phyloP scores from a whole-genome alignment of 148 eudicot species.

The Polygonum maritimum region DNA sequence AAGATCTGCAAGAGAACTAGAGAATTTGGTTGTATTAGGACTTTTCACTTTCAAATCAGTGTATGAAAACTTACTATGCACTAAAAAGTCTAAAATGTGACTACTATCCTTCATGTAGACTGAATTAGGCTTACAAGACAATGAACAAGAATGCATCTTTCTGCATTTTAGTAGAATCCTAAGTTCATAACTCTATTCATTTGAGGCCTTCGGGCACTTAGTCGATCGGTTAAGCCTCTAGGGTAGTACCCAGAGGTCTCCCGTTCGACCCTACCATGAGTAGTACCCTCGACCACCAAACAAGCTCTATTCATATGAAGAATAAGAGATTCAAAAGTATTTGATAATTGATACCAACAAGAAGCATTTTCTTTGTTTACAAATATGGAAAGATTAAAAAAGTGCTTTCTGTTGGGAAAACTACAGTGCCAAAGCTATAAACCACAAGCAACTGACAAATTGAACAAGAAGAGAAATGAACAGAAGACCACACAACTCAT shows the following conservation, averaged over 20 bases:
- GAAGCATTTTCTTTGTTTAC: not conserved
- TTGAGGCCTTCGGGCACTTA: no score
- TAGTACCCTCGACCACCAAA: no score
- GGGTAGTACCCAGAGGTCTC: no score
- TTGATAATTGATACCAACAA: not conserved
- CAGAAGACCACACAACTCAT: not conserved
- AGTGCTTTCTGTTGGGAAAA: not conserved
- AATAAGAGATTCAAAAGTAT: not conserved
- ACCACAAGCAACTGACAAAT: not conserved
- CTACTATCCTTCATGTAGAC: not conserved
- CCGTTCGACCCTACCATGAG: no score
- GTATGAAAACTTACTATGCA: not conserved
- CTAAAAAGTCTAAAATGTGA: not conserved
- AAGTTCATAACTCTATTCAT: not conserved
- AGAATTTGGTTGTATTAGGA: conserved; percentile 11
- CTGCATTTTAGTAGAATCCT: not conserved
- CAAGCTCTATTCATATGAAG: not conserved
- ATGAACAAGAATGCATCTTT: no score
- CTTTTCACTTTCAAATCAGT: not conserved
- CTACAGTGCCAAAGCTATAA: not conserved
- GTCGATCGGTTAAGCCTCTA: no score
- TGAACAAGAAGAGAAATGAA: not conserved
- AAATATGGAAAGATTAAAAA: not conserved
- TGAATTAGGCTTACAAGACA: no score
- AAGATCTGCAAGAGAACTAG: conserved; percentile 77